Evolutionary conservation across 2,329 filamentous ascomycete species (phyloP).

Genomic region (Colletotrichum sp.): DNA sequence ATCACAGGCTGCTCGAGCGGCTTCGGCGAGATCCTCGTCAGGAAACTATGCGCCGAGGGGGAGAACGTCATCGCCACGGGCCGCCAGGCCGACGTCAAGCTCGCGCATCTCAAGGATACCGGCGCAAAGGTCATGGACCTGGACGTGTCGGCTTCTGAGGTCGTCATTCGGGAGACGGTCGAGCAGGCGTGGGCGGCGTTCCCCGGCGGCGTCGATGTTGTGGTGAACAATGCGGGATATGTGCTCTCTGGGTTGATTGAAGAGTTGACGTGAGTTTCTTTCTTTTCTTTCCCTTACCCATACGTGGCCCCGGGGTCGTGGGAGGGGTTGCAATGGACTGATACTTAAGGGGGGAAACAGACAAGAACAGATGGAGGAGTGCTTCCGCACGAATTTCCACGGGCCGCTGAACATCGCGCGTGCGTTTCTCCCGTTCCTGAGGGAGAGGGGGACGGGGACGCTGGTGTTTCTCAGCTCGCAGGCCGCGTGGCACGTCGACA

Average conservation of each 20-base stretch:
- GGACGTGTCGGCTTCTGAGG: background rate
- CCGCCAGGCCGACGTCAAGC: constrained; percentile 36
- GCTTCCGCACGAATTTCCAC: constrained; percentile 40
- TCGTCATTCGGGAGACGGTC: background rate
- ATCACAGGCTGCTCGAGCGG: constrained; percentile 50
- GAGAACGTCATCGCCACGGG: constrained; percentile 48
- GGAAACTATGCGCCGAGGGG: constrained; percentile 38
- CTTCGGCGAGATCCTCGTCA: constrained; percentile 42
- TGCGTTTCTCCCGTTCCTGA: constrained; percentile 35
- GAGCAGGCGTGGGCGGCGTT: background rate
- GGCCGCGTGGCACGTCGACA: constrained; percentile 36
- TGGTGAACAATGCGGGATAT: constrained; percentile 45
- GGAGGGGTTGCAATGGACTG: too few species aligned
- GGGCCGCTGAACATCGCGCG: constrained; percentile 41
- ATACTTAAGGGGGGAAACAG: background rate
- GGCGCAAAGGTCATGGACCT: background rate
- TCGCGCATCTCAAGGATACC: constrained; percentile 33
- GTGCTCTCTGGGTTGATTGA: background rate
- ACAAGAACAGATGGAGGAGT: background rate
- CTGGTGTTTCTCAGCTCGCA: constrained; percentile 40
- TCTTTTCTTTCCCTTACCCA: too few species aligned
- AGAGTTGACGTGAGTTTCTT: background rate
- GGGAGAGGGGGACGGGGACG: constrained; percentile 32
- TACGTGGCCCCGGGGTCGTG: too few species aligned
- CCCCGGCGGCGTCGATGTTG: constrained; percentile 36